Percentiles rank a stretch among this genome's conserved stretches.
phyloP scores from a whole-genome alignment of 129 eudicot species.

The Flaveria brownii region DNA sequence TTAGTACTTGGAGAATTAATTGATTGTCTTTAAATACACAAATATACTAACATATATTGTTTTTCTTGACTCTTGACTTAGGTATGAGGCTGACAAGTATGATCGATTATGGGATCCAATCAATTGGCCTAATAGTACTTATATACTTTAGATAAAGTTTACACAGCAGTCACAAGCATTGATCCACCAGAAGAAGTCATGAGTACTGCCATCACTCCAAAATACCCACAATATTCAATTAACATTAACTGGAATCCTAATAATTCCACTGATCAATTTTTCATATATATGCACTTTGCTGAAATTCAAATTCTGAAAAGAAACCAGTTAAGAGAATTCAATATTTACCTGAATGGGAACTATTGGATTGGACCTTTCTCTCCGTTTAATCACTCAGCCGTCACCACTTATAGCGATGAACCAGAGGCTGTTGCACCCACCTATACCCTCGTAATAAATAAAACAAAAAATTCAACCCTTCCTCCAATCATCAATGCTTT shows the following conservation, averaged over 20 bases:
- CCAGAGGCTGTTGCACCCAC: slow-evolving; percentile 21
- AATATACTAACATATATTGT: background rate
- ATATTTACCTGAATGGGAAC: slow-evolving; percentile 39
- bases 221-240: background rate
- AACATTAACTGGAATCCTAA: slow-evolving; percentile 7
- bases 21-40: background rate
- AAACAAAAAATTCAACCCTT: slow-evolving; percentile 42
- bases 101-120: slow-evolving; percentile 43
- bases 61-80: slow-evolving; percentile 10
- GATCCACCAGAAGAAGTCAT: slow-evolving; percentile 35
- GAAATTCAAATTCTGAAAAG: slow-evolving; percentile 25
- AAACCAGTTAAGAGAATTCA: slow-evolving; percentile 31
- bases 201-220: slow-evolving; percentile 25
- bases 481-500: slow-evolving; percentile 54
- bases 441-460: slow-evolving; percentile 23
- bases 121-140: background rate
- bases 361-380: slow-evolving; percentile 3
- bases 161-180: slow-evolving; percentile 3
- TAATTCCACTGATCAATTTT: slow-evolving; percentile 19
- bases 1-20: background rate
- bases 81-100: slow-evolving; percentile 39
- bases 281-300: slow-evolving; percentile 33
- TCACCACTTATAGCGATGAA: slow-evolving; percentile 1
- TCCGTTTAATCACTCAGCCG: slow-evolving; percentile 21
- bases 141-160: background rate